Conservation (phyloP, 1,284 basidiomycete species). For the Rhodofomes roseus region DNA sequence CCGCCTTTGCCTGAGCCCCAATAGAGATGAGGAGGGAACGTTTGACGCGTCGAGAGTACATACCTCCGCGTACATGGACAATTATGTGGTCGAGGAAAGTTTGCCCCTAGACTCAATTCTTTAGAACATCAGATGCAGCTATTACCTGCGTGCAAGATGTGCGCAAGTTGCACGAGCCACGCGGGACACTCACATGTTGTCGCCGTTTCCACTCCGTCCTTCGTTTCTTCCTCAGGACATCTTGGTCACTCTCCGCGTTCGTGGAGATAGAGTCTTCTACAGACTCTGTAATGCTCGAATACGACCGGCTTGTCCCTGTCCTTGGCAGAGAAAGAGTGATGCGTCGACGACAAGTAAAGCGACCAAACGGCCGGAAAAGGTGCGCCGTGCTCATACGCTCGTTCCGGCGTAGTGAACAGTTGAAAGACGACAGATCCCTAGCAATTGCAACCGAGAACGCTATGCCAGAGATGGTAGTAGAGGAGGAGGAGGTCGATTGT, state of each 20-base stretch:
- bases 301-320: not conserved
- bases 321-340: not conserved
- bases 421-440: too few relatives aligned
- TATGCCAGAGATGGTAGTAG: too few relatives aligned
- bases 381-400: not conserved
- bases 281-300: not conserved
- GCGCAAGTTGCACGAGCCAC: not conserved
- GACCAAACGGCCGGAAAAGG: not conserved
- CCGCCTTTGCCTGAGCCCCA: conserved; percentile 68
- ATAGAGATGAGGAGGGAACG: conserved; percentile 12
- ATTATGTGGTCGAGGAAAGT: conserved; percentile 79
- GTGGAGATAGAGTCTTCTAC: not conserved
- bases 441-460: too few relatives aligned
- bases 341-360: not conserved
- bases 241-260: conserved; percentile 2
- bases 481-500: too few relatives aligned
- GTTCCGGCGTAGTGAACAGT: too few relatives aligned
- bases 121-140: conserved; percentile 4
- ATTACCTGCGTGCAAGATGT: not conserved
- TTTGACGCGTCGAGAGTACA: conserved; percentile 18
- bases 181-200: conserved; percentile 50
- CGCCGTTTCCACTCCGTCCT: conserved; percentile 75
- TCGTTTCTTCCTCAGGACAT: conserved; percentile 32
- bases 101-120: conserved; percentile 51
- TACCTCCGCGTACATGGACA: conserved; percentile 75